Evolutionary conservation across 495 filamentous ascomycete genomes (phyloP), one percentile per base, ranked within the genome.

Genomic region (Hypoxylon crocopeplum): DNA sequence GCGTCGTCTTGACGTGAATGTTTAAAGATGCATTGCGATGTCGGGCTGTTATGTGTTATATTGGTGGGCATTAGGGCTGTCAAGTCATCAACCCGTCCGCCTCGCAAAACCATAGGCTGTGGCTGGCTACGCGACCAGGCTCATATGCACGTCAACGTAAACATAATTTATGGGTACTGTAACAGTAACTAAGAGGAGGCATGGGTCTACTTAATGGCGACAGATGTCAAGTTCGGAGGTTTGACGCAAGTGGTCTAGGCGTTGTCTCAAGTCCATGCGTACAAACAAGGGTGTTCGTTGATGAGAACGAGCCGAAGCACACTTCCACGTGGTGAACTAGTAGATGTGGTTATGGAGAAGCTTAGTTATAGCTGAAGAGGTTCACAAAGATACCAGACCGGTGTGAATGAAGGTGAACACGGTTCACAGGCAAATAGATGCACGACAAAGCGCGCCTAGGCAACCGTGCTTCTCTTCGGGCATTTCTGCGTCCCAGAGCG

Each of bases 401-500:
- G 19, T 24, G 33, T 16, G 34, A 15, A 32, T 27, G 24, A 17
- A 29, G 36, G 47, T 47, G 41, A 48, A 50, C 47, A 36, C 34
- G 48, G 25, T 34, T 45, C 19, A 27, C 10, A 27, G 25, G n/a
- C 40, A 47, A 47, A 37, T 55, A 29, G 22, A 38, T 30, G 41
- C 21, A 49, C 24, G 49, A 57, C n/a, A 7, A 16, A 34, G 12
- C 8, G 16, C 33, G 22, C 55, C 37, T 25, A 37, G 38, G 24
- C 22, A 53, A 53, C 60, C 53, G 54, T 53, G 53, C 48, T 53
- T 49, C 46, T 44, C 33, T 17, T 64, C 54, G 60, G 60, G 54
- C 54, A 64, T 58, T 64, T 64, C 60, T 64, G 54, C 48, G 60
- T 64, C 54, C 60, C 60, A 64, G 53, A 49, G 48, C 21, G 44